Evolutionary conservation across 2,329 filamentous ascomycete species (phyloP).

Genomic region (Ophiostoma ips): DNA sequence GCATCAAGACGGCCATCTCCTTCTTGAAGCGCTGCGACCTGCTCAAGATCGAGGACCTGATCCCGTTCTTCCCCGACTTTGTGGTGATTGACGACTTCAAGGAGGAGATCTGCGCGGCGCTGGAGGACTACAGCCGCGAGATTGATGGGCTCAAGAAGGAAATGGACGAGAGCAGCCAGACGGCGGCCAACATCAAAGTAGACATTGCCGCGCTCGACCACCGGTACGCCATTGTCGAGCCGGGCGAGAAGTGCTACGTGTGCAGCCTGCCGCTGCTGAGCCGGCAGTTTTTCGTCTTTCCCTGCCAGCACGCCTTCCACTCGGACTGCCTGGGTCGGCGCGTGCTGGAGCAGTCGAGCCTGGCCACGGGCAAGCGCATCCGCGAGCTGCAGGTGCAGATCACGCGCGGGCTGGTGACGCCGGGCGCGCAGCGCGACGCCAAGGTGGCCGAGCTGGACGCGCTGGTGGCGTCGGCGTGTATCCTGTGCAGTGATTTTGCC

Average conservation of each 20-base stretch:
- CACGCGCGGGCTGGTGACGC: conserved; percentile 55
- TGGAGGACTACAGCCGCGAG: conserved; percentile 84
- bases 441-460: conserved; percentile 81
- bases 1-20: conserved; percentile 86
- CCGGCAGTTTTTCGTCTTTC: conserved; percentile 94
- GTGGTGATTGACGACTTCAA: conserved; percentile 99
- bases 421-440: conserved; percentile 59
- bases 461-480: conserved; percentile 85
- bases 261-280: conserved; percentile 77
- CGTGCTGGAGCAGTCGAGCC: conserved; percentile 68
- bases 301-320: conserved; percentile 95
- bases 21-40: conserved; percentile 86
- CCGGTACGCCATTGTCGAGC: conserved; percentile 91
- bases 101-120: conserved; percentile 85
- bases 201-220: conserved; percentile 78
- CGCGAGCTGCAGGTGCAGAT: conserved; percentile 75
- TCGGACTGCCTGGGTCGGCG: conserved; percentile 82
- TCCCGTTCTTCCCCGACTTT: conserved; percentile 97
- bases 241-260: conserved; percentile 84
- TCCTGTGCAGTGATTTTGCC: conserved; percentile 86
- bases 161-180: conserved; percentile 89
- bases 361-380: conserved; percentile 65
- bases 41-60: conserved; percentile 87
- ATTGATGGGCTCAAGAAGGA: conserved; percentile 81
- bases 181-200: conserved; percentile 77